These are phyloP conservation scores for Botrytis galanthina DNA, from an alignment of 2,329 filamentous ascomycete species.

Conservation along the genomic window DNA sequence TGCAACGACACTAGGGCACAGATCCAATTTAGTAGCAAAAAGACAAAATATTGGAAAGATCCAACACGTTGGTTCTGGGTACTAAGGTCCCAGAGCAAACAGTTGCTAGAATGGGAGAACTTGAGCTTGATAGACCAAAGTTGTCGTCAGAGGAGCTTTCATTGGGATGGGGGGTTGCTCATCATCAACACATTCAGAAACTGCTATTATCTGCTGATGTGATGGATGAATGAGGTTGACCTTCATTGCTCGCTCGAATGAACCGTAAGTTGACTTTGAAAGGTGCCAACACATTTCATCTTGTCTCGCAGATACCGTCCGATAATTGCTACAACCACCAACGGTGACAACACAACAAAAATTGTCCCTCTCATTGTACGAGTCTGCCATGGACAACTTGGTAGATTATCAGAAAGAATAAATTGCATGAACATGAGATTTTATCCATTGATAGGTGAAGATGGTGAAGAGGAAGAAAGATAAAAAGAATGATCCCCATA, in stretches of 20 bases:
- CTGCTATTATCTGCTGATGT: not conserved
- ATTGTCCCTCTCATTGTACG: not conserved
- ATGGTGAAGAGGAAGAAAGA: constrained; percentile 10
- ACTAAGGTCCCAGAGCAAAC: not conserved
- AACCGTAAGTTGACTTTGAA: not conserved
- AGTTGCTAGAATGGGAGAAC: not conserved
- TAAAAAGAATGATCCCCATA: not conserved
- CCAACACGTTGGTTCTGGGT: not conserved
- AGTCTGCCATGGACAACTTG: not conserved
- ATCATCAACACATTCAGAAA: not conserved
- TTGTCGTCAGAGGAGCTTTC: not conserved
- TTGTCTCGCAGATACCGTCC: not conserved
- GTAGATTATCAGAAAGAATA: not conserved
- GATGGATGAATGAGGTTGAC: not conserved
- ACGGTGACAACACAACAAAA: not conserved
- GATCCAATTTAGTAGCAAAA: not conserved
- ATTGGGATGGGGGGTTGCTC: not conserved
- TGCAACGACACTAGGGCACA: not conserved
- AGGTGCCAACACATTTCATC: constrained; percentile 11
- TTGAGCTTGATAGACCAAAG: not conserved
- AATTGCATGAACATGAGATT: not conserved
- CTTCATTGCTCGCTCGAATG: not conserved
- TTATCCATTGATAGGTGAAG: not conserved
- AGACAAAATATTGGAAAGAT: not conserved
- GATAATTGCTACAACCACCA: not conserved